These are phyloP conservation scores for Heimioporus sp. DNA, from an alignment of 768 basidiomycete species.

Conservation along the genomic window DNA sequence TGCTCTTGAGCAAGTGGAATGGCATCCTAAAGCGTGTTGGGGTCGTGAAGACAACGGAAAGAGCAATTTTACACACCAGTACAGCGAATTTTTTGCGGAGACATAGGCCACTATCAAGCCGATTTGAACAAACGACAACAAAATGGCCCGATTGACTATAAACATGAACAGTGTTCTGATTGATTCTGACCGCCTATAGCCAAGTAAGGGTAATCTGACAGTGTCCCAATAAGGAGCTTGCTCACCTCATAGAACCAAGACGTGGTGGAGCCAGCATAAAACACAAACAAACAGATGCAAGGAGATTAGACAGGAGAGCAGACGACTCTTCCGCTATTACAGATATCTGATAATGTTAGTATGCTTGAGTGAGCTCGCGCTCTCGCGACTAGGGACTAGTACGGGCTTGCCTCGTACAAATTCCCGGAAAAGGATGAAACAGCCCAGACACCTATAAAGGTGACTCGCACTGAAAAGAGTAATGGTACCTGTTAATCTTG, in stretches of 20 bases:
- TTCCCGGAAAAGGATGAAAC: background rate
- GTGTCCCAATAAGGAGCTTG: background rate
- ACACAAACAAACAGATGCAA: constrained; percentile 13
- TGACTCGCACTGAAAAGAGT: constrained; percentile 7
- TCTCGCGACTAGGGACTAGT: background rate
- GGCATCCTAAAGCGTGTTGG: constrained; percentile 13
- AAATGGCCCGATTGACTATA: constrained; percentile 17
- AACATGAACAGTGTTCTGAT: constrained; percentile 15
- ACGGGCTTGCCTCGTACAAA: constrained; percentile 11
- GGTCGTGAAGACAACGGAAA: background rate
- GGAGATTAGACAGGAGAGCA: constrained; percentile 13
- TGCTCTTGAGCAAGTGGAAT: constrained; percentile 24
- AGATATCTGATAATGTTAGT: constrained; percentile 1
- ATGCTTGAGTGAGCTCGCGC: background rate
- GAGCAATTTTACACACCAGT: constrained; percentile 10
- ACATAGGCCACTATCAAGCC: constrained; percentile 16
- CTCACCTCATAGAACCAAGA: constrained; percentile 6
- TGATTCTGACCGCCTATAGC: constrained; percentile 10
- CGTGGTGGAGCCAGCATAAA: constrained; percentile 11
- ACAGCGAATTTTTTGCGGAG: constrained; percentile 9
- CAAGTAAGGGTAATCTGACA: background rate
- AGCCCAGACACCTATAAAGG: constrained; percentile 8
- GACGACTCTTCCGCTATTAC: constrained; percentile 13
- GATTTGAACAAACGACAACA: constrained; percentile 17
- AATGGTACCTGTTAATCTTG: background rate